Conservation (phyloP, 805 yeast species). For the Candida adriatica region DNA sequence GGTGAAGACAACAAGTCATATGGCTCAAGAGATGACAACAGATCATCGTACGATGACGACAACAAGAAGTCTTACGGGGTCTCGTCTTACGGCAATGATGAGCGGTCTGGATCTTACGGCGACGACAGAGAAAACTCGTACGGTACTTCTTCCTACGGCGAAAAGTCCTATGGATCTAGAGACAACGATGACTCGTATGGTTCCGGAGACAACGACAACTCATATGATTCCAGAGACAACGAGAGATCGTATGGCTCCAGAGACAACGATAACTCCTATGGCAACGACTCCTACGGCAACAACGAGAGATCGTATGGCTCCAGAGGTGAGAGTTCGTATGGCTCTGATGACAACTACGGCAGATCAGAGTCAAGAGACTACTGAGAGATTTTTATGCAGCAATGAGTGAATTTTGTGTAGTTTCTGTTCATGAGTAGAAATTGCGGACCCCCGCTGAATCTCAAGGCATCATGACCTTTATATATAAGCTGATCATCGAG, state of each 20-base stretch:
- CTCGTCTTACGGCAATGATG: background rate
- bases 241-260: constrained; percentile 2
- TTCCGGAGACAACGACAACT: constrained; percentile 1
- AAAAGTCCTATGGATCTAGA: constrained; percentile 1
- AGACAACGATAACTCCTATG: background rate
- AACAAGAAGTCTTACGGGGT: background rate
- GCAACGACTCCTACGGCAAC: background rate
- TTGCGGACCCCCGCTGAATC: too few species aligned
- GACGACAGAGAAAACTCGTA: too few species aligned
- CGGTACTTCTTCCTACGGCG: too few species aligned
- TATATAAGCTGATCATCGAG: too few species aligned
- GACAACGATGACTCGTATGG: constrained; percentile 1
- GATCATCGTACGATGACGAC: too few species aligned
- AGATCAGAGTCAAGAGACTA: too few species aligned
- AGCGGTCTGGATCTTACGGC: constrained; percentile 3
- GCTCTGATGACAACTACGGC: background rate
- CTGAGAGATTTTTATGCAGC: too few species aligned
- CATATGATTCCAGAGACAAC: constrained; percentile 1
- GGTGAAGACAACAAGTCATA: constrained; percentile 2
- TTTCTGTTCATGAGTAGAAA: too few species aligned
- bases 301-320: background rate
- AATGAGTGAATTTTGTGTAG: too few species aligned
- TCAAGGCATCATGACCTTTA: too few species aligned
- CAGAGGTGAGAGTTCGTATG: background rate
- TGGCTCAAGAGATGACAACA: constrained; percentile 1